Evolutionary conservation across 2,329 filamentous ascomycete genomes (phyloP).

Genomic region (Grosmannia clavigera): DNA sequence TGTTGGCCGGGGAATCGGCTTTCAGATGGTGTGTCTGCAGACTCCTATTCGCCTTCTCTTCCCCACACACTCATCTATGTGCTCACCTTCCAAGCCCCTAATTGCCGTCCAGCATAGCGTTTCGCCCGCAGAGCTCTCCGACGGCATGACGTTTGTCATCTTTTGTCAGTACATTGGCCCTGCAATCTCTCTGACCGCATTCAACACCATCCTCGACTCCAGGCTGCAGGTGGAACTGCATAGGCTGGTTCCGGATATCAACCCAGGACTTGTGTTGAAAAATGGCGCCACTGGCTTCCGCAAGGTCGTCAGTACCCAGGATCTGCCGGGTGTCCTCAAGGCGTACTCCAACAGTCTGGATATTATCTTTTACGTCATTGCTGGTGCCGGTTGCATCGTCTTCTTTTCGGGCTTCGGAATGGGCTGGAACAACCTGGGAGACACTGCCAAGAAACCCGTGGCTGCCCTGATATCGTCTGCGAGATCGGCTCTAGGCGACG

Average conservation of each 20-base stretch:
- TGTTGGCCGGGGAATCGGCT: constrained; percentile 15
- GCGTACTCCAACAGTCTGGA: constrained; percentile 26
- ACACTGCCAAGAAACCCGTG: constrained; percentile 11
- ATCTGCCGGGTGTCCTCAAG: constrained; percentile 21
- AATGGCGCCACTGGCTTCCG: constrained; percentile 19
- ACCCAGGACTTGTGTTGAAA: constrained; percentile 4
- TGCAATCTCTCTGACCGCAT: constrained; percentile 34
- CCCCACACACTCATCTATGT: background rate
- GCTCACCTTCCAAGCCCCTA: constrained; percentile 11
- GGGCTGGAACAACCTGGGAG: constrained; percentile 33
- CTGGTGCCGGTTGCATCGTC: constrained; percentile 21
- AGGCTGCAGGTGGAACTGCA: constrained; percentile 13
- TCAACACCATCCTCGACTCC: constrained; percentile 40
- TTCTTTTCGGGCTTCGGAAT: constrained; percentile 29
- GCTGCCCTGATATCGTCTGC: background rate
- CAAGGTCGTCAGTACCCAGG: constrained; percentile 15
- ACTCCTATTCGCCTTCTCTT: background rate
- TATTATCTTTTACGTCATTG: constrained; percentile 26
- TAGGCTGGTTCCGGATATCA: constrained; percentile 1
- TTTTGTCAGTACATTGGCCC: constrained; percentile 41
- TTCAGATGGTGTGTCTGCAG: constrained; percentile 15
- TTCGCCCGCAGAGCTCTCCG: constrained; percentile 14
- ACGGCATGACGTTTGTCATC: constrained; percentile 23
- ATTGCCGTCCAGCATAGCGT: constrained; percentile 17
- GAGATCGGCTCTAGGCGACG: background rate